Evolutionary conservation across 192 early-diverging fungal genomes (phyloP), one percentile per base, ranked within the genome.

Genomic region (Coemansia sp.): DNA sequence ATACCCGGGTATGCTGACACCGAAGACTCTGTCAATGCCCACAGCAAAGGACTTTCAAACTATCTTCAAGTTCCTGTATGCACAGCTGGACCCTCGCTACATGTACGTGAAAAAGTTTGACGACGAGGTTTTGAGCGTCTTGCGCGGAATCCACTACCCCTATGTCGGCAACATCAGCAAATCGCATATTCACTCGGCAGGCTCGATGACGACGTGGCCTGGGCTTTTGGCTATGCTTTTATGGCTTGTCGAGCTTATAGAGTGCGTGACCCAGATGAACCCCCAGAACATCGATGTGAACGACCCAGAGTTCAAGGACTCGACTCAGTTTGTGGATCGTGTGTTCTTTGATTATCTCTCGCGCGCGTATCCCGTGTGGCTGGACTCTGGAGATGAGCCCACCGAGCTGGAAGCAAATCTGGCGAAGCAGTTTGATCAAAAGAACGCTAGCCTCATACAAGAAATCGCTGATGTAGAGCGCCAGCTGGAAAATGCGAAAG

Each of bases 1-100:
- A n/a, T 93, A 87, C 73, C 80, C 83, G 9, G 79, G 85, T 2
- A 36, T 76, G 50, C 59, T 91, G 43, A 74, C 82, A 9, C 68
- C 80, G n/a, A 90, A 87, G 55, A 79, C 74, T 3, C 70, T 93
- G 33, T 56, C 74, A 29, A 76, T 81, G 14, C 90, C 90, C n/a
- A 85, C 84, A 15, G 75, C 65, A 36, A 91, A 90, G 71, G 90
- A 91, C 54, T 93, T 89, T 75, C 78, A 85, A 56, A 72, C 63
- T 32, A 90, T 92, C 23, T 92, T 93, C 80, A 87, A 80, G 55
- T 92, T 90, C 63, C 74, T 92, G 5, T 91, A 90, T 66, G 76
- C 79, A 13, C 79, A 84, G 70, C 67, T 93, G 42, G 91, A 93
- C 67, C 87, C 87, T 13, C 59, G 77, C 32, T 88, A 87, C 62